Conservation (phyloP, 208 protist genomes). For the Novymonas esmeraldas region DNA sequence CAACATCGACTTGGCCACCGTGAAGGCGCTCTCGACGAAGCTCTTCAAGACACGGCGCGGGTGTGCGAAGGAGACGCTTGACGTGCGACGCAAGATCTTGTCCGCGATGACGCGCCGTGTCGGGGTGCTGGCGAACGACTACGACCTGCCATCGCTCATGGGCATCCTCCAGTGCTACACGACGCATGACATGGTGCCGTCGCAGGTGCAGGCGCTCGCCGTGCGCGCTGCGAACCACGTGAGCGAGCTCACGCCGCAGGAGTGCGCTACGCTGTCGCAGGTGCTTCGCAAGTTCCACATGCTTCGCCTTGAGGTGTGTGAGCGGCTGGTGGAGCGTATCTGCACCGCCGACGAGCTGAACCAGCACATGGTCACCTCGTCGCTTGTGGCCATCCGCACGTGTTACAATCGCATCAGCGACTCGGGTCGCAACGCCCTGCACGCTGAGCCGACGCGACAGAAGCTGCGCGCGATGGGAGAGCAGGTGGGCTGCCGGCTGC, state of each 20-base stretch:
- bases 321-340: slow-evolving; percentile 84
- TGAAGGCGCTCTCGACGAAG: slow-evolving; percentile 88
- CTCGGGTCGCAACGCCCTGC: slow-evolving; percentile 76
- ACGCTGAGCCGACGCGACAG: slow-evolving; percentile 85
- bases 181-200: slow-evolving; percentile 81
- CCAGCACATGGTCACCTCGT: slow-evolving; percentile 80
- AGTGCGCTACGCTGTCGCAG: slow-evolving; percentile 83
- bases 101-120: slow-evolving; percentile 76
- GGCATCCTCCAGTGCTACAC: slow-evolving; percentile 91
- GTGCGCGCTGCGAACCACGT: slow-evolving; percentile 89
- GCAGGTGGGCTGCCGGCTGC: slow-evolving; percentile 75
- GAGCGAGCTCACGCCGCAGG: slow-evolving; percentile 81
- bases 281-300: slow-evolving; percentile 81
- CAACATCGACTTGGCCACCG: slow-evolving; percentile 73
- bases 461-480: slow-evolving; percentile 89
- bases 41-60: slow-evolving; percentile 88
- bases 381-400: slow-evolving; percentile 68
- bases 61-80: slow-evolving; percentile 78
- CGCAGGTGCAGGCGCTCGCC: slow-evolving; percentile 72
- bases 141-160: slow-evolving; percentile 85
- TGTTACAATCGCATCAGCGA: slow-evolving; percentile 83
- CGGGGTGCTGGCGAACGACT: slow-evolving; percentile 84
- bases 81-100: slow-evolving; percentile 85
- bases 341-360: slow-evolving; percentile 78
- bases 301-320: slow-evolving; percentile 85